Conservation (phyloP, 164 flowering plant genomes). For the Nymphaea thermarum region DNA sequence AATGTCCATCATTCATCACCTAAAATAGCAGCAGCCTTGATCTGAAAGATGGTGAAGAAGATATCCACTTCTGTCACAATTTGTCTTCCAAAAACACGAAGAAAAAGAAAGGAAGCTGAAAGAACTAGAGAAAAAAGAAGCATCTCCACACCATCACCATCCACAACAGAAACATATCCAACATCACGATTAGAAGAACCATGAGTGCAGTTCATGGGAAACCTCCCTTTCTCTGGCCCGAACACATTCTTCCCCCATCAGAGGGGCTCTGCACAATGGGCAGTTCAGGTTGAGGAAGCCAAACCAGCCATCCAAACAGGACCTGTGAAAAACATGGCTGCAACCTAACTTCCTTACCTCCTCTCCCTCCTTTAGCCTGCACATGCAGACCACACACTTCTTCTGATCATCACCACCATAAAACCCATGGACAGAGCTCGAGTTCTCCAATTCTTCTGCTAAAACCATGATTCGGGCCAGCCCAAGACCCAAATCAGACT, state of each 20-base stretch:
- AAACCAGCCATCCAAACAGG: neutral
- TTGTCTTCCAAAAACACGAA: neutral
- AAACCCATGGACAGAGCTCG: neutral
- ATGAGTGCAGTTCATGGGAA: neutral
- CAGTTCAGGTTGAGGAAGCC: neutral
- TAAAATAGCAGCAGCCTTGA: no score
- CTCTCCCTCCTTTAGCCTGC: neutral
- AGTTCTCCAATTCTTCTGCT: neutral
- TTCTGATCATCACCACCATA: neutral
- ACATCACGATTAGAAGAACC: neutral
- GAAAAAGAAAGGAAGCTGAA: neutral
- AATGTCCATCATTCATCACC: no score
- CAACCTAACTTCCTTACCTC: neutral
- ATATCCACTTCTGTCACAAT: neutral
- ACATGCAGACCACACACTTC: neutral
- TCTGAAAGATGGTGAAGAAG: neutral
- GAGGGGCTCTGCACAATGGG: neutral
- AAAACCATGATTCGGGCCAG: neutral
- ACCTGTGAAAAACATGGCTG: neutral
- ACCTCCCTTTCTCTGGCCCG: neutral
- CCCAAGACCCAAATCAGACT: neutral
- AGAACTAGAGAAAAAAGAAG: neutral
- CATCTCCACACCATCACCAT: neutral
- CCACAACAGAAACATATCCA: neutral
- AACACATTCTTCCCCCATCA: neutral